phyloP scores from a whole-genome alignment of 1,139 yeast species.

The Yamadazyma blattariae region DNA sequence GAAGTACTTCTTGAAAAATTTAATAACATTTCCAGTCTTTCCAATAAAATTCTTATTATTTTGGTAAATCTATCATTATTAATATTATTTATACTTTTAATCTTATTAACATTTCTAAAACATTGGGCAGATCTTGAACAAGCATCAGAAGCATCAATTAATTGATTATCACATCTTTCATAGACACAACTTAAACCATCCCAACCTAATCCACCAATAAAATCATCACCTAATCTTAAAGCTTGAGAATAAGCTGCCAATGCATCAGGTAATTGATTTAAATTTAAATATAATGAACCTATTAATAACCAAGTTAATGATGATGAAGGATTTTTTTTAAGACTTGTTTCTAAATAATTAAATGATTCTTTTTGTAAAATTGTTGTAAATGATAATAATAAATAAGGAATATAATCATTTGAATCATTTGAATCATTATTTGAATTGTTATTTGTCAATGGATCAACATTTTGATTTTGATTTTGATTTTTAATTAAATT shows the following conservation, averaged over 20 bases:
- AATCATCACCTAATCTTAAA: constrained; percentile 49
- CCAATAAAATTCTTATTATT: neutral
- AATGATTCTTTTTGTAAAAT: constrained; percentile 53
- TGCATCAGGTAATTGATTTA: constrained; percentile 63
- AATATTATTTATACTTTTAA: neutral
- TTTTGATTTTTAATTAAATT: neutral
- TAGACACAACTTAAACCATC: constrained; percentile 64
- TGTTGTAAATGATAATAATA: constrained; percentile 52
- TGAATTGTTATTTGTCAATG: too few species aligned
- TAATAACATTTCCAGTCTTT: neutral
- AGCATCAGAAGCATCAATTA: constrained; percentile 59
- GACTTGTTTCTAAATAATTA: constrained; percentile 55
- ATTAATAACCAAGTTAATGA: constrained; percentile 67
- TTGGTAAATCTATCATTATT: neutral
- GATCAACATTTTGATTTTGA: neutral
- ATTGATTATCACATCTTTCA: constrained; percentile 60
- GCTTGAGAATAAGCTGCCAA: constrained; percentile 69
- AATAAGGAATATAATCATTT: constrained; percentile 56
- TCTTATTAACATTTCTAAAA: neutral
- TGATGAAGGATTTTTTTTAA: constrained; percentile 51
- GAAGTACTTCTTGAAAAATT: neutral
- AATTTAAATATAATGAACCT: constrained; percentile 56
- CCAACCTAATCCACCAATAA: constrained; percentile 59
- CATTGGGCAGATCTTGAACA: constrained; percentile 51
- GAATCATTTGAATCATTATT: constrained; percentile 5